A percentile compares a stretch with the other conserved stretches of the same genome.
These are phyloP conservation scores for Phytopythium vexans DNA, from an alignment of 352 stramenopile genomes.

Conservation along the genomic window DNA sequence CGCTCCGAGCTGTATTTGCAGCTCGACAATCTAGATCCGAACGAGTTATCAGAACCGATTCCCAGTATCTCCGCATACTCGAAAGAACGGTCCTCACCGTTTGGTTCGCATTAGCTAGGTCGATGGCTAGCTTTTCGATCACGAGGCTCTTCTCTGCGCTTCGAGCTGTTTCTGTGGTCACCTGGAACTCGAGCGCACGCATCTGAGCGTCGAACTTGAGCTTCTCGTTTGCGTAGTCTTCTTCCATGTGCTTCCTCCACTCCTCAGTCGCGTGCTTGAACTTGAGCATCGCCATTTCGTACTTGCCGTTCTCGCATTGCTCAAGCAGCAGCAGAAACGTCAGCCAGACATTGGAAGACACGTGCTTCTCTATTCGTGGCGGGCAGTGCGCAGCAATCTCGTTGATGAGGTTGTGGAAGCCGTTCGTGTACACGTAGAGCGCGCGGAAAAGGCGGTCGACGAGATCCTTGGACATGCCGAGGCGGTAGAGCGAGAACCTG, in stretches of 20 bases:
- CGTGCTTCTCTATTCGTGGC: conserved; percentile 56
- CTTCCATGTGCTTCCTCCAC: conserved; percentile 48
- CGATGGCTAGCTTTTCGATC: conserved; percentile 41
- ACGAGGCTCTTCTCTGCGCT: conserved; percentile 45
- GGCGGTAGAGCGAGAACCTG: conserved; percentile 58
- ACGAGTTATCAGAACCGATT: not conserved
- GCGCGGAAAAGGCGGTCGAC: conserved; percentile 78
- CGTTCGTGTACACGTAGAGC: conserved; percentile 83
- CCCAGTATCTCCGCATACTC: not conserved
- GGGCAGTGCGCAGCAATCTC: conserved; percentile 75
- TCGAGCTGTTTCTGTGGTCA: conserved; percentile 30
- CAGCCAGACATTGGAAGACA: conserved; percentile 80
- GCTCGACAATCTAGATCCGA: conserved; percentile 29
- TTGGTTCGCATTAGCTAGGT: conserved; percentile 30
- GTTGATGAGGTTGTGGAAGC: conserved; percentile 82
- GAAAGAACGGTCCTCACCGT: conserved; percentile 18
- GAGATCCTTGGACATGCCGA: conserved; percentile 75
- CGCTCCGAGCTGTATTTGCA: conserved; percentile 25
- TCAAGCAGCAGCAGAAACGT: conserved; percentile 73
- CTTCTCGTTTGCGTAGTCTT: conserved; percentile 43
- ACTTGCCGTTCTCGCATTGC: conserved; percentile 76
- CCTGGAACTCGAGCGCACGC: conserved; percentile 17
- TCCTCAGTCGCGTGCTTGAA: conserved; percentile 70
- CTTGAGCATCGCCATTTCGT: conserved; percentile 87
- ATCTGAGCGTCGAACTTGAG: conserved; percentile 28